These are phyloP conservation scores for Medakamo hakoo DNA, from an alignment of 139 green algal species.

Conservation along the genomic window DNA sequence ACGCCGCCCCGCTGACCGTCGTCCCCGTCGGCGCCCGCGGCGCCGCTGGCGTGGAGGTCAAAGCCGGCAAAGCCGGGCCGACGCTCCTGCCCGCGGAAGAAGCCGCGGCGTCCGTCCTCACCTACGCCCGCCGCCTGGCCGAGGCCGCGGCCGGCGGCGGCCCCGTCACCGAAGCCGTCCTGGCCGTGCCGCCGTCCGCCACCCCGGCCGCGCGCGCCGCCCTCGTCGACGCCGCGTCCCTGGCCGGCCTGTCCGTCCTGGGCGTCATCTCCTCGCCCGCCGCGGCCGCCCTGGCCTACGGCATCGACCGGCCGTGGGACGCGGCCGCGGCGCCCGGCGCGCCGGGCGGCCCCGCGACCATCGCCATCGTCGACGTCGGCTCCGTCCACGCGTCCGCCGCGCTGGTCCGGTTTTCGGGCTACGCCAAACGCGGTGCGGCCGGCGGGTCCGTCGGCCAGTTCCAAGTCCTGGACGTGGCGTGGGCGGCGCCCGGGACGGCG, in stretches of 20 bases:
- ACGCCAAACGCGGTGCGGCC: slow-evolving; percentile 35
- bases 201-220: slow-evolving; percentile 60
- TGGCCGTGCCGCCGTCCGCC: slow-evolving; percentile 78
- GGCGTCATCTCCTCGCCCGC: slow-evolving; percentile 71
- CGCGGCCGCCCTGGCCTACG: slow-evolving; percentile 93
- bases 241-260: slow-evolving; percentile 74
- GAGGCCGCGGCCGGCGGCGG: slow-evolving; percentile 42
- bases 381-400: slow-evolving; percentile 50
- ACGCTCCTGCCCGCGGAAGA: slow-evolving; percentile 56
- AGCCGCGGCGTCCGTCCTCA: slow-evolving; percentile 70
- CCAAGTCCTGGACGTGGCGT: slow-evolving; percentile 78
- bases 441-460: slow-evolving; percentile 51
- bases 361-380: slow-evolving; percentile 56
- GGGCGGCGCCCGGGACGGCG: slow-evolving; percentile 58
- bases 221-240: slow-evolving; percentile 58
- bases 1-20: slow-evolving; percentile 37
- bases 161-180: slow-evolving; percentile 59
- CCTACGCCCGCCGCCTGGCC: slow-evolving; percentile 69
- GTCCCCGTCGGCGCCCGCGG: slow-evolving; percentile 33
- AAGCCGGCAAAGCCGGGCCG: slow-evolving; percentile 13
- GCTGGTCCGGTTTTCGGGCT: slow-evolving; percentile 72
- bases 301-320: slow-evolving; percentile 82
- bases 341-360: too few species aligned
- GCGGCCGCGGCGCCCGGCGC: slow-evolving; percentile 41
- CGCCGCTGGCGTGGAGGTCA: slow-evolving; percentile 26